Conservation (phyloP, 805 yeast genomes). For the Millerago galiae region DNA sequence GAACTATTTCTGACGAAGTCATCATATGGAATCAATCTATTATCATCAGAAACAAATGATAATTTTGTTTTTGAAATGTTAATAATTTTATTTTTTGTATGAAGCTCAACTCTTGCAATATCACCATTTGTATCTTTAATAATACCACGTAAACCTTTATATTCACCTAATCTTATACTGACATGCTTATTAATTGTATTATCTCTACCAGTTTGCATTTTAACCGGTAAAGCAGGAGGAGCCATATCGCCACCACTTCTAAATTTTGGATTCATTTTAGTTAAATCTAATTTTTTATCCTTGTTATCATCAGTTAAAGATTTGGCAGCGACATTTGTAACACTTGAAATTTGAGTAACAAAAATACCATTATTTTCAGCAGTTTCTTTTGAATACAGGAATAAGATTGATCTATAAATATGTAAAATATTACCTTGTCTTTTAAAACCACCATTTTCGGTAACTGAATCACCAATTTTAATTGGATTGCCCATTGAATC, state of each 20-base stretch:
- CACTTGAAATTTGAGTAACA: slow-evolving; percentile 67
- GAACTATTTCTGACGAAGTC: slow-evolving; percentile 57
- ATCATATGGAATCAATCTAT: slow-evolving; percentile 69
- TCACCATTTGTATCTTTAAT: slow-evolving; percentile 91
- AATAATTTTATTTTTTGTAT: slow-evolving; percentile 83
- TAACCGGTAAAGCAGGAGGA: slow-evolving; percentile 54
- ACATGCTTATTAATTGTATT: slow-evolving; percentile 78
- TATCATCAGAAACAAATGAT: slow-evolving; percentile 63
- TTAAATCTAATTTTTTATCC: slow-evolving; percentile 54
- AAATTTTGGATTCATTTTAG: slow-evolving; percentile 80
- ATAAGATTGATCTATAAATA: slow-evolving; percentile 72
- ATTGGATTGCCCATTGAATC: slow-evolving; percentile 82
- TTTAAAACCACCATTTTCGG: slow-evolving; percentile 75
- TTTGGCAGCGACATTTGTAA: slow-evolving; percentile 80
- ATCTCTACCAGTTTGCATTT: slow-evolving; percentile 66
- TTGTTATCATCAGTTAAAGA: slow-evolving; percentile 38
- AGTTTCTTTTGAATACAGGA: slow-evolving; percentile 73
- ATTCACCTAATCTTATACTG: slow-evolving; percentile 81
- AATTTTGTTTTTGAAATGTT: slow-evolving; percentile 77
- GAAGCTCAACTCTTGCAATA: slow-evolving; percentile 87
- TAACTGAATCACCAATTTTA: slow-evolving; percentile 87
- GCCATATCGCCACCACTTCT: slow-evolving; percentile 39
- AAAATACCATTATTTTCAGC: slow-evolving; percentile 88
- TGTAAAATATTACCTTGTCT: slow-evolving; percentile 87
- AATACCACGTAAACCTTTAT: slow-evolving; percentile 91